Base-by-base conservation (phyloP, 2,329 filamentous ascomycete genomes). In the Xylaria hypoxylon region DNA sequence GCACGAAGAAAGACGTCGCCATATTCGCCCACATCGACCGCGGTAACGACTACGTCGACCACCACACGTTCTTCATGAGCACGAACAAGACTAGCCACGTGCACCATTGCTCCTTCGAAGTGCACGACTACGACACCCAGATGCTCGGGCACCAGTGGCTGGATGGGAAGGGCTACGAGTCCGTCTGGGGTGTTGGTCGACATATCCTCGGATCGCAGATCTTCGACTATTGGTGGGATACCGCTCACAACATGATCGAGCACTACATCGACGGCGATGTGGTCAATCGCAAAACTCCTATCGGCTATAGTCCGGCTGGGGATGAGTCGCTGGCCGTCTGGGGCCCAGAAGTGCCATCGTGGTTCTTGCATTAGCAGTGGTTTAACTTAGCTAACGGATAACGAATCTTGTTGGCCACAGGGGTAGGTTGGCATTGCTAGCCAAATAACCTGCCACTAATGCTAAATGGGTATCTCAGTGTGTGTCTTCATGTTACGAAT, bases 181-280 rank as follows among this genome's bases (percentile, higher is more conserved):
- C 66, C 8, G 63, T 68, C 55, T 68, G 66, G 63, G 66, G 66
- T 13, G 66, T 68, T 15, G 66, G 66, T 5, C 59, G 66, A 26
- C 66, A 68, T 50, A 63, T 68, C 15, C 66, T 68, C 31, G 66
- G 66, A 7, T 68, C 66, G 42, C 66, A 68, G 63, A 68, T 68
- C 50, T 68, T 68, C 19, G 66, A 68, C 24, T 68, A 68, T 35
- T 68, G 66, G 66, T 68, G 63, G 62, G 66, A 68, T 31, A 66
- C 66, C 7, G 8, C 59, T 3, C 59, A 59, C 13, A 68, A 68
- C 35, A 68, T 66, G 63, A 65, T 68, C 11, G 63, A 68, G 55
- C 66, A 68, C 47, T 68, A 68, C 35, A 66, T 68, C 31, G 66
- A 68, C 35, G 66, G 66, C 8, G 66, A 68, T 24, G 66, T 68